Evolutionary conservation across 2,329 filamentous ascomycete genomes (phyloP), one percentile per base, ranked within the genome.

Genomic region (Trichoderma oligosporum): DNA sequence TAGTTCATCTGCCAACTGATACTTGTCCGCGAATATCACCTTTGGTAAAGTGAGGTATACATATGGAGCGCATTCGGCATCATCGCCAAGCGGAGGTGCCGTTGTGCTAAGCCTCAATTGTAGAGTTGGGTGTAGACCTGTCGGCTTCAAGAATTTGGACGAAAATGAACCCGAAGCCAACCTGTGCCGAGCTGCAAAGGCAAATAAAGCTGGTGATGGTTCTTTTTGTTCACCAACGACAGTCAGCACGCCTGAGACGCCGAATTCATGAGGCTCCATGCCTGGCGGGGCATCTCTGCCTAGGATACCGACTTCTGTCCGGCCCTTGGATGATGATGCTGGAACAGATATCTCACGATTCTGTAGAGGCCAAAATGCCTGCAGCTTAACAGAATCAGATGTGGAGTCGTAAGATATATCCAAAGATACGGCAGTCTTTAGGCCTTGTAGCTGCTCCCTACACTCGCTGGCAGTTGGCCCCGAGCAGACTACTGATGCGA

Each of bases 41-140:
- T 86, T 88, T 1, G 93, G 92, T 2, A 97, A 82, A 0, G 90
- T 95, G 24, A 96, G 74, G 71, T 96, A 90, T 9, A 88, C 82
- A 72, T 96, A 86, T 1, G 92, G 77, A 14, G 81, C 80, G 71
- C 93, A 97, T 27, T 76, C 74, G 7, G 41, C 51, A 18, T 14
- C 48, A 11, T 29, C 48, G 8, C 45, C 51, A 12, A 77, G 73
- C 0, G 80, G 81, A 14, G 81, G 73, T 20, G 76, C 68, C 22
- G 73, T 74, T 4, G 77, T 75, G 44, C 80, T 79, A 33, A 97
- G 74, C 2, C 74, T 78, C 52, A 96, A 78, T 64, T 85, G 82
- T 59, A 97, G 77, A 0, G 85, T 89, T 2, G 93, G 93, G 72
- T 97, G 93, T 8, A 97, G 80, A 7, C 93, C 92, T 0, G 85